A percentile compares a stretch with the other conserved stretches of the same genome.
These are phyloP conservation scores for Alectoria sarmentosa DNA, from an alignment of 495 filamentous ascomycete genomes.

Conservation along the genomic window DNA sequence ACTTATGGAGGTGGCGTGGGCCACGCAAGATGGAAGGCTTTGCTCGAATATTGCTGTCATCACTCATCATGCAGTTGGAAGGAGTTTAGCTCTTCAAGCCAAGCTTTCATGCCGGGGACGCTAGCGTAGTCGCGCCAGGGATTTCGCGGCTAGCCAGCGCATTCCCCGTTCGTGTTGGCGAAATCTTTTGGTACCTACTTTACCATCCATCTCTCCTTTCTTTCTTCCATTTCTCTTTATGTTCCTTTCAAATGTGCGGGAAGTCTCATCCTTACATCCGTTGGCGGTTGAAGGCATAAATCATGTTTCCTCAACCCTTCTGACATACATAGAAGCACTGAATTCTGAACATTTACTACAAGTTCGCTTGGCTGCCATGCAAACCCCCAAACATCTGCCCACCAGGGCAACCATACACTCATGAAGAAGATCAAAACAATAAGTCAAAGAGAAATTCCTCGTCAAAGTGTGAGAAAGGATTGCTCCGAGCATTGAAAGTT, in stretches of 20 bases:
- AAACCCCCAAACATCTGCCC: not conserved
- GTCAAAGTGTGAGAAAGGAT: not conserved
- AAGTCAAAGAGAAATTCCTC: not conserved
- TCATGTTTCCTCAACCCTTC: not conserved
- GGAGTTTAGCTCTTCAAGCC: not conserved
- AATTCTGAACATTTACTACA: not conserved
- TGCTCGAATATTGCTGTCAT: not conserved
- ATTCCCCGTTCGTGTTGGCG: conserved; percentile 4
- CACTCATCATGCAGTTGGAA: conserved; percentile 1
- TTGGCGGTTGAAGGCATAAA: not conserved
- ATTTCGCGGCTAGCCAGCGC: conserved; percentile 8
- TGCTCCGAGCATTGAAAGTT: conserved; percentile 13
- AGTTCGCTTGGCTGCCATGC: not conserved
- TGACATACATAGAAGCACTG: not conserved
- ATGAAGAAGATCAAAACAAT: not conserved
- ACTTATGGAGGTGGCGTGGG: conserved; percentile 2
- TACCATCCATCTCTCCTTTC: not conserved
- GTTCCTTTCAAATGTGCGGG: too few relatives aligned
- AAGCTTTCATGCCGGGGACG: not conserved
- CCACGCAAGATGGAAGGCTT: conserved; percentile 7
- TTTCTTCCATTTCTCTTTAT: too few relatives aligned
- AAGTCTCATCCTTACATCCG: not conserved
- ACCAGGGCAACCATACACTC: not conserved
- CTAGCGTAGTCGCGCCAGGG: not conserved
- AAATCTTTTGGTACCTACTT: not conserved